Evolutionary conservation across 1,139 yeast species (phyloP), one percentile per base, ranked within the genome.

Genomic region (Arxiozyma slooffiae): DNA sequence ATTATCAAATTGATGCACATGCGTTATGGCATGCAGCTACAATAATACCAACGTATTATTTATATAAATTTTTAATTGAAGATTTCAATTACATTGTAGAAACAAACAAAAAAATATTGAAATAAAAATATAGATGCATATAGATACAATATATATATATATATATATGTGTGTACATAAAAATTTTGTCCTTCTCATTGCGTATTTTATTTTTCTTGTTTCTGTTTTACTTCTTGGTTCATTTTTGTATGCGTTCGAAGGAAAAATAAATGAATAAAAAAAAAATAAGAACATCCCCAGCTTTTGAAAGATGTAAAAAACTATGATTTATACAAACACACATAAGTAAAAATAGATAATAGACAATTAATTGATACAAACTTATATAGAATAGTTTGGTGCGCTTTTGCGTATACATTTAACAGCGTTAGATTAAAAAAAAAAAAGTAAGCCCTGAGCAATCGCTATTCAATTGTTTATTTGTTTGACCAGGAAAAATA

Each of bases 11-110:
- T 1, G 98, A 92, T 68, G 96, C 98, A 0, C 98, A 92, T 67
- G 82, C 97, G 1, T 70, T 90, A 52, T 90, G 97, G 97, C 98
- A 90, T 67, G 71, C 82, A 50, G 80, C 81, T 18, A 85, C 95
- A 0, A 81, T 85, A 3, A 64, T 84, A 60, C 92, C 94, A 3
- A 65, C 73, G 2, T 69, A 63, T 55, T 61, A 61, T 48, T 51
- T 71, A 2, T 71, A 70, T 52, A 63, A 64, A 17, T 71, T 71
- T 57, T 64, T 71, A 49, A 53, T 66, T 5, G 54, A 59, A n/a
- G 75, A 71, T 49, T 63, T 48, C 48, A 54, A 52, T 20, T 39
- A 49, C 41, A 42, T 57, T 16, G 44, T 46, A n/a, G 46, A 22
- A 11, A 30, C 36, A 11, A 30, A 30, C 36, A 30, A 30, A 14